Evolutionary conservation across 345 rosid genomes (phyloP).

Genomic region (Linum trigynum): DNA sequence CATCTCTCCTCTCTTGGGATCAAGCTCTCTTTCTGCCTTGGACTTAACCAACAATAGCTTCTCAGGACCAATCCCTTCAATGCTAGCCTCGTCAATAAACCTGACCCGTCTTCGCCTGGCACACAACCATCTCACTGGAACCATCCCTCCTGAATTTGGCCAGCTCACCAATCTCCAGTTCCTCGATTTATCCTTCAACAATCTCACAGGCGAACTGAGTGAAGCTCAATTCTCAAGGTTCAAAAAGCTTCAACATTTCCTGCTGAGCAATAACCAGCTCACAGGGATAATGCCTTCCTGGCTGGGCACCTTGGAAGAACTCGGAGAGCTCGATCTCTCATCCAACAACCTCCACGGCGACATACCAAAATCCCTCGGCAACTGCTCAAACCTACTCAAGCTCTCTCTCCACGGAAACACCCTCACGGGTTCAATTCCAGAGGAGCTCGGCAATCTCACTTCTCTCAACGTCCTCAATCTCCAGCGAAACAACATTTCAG

Average conservation of each 20-base stretch:
- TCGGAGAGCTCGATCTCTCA: constrained; percentile 79
- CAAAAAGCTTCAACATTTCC: constrained; percentile 49
- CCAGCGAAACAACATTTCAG: constrained; percentile 64
- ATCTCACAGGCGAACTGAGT: constrained; percentile 41
- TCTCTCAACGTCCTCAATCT: constrained; percentile 72
- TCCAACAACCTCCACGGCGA: constrained; percentile 53
- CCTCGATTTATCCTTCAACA: constrained; percentile 69
- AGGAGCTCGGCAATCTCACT: constrained; percentile 51
- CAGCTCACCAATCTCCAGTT: constrained; percentile 47
- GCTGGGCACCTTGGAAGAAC: constrained; percentile 53
- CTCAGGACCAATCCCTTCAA: constrained; percentile 51
- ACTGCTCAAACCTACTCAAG: constrained; percentile 54
- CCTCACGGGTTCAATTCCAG: constrained; percentile 55
- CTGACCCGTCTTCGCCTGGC: constrained; percentile 66
- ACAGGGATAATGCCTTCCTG: constrained; percentile 57
- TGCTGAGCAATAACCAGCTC: constrained; percentile 50
- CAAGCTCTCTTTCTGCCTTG: constrained; percentile 44
- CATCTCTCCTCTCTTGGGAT: constrained; percentile 55
- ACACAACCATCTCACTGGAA: constrained; percentile 51
- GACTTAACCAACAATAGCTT: constrained; percentile 78
- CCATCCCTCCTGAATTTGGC: constrained; percentile 51
- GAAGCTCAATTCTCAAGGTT: constrained; percentile 30
- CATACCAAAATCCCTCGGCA: constrained; percentile 57
- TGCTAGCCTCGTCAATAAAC: constrained; percentile 43
- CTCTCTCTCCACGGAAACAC: constrained; percentile 55